Conservation (phyloP, 192 early-diverging fungal species). For the Rhizophagus sp. region DNA sequence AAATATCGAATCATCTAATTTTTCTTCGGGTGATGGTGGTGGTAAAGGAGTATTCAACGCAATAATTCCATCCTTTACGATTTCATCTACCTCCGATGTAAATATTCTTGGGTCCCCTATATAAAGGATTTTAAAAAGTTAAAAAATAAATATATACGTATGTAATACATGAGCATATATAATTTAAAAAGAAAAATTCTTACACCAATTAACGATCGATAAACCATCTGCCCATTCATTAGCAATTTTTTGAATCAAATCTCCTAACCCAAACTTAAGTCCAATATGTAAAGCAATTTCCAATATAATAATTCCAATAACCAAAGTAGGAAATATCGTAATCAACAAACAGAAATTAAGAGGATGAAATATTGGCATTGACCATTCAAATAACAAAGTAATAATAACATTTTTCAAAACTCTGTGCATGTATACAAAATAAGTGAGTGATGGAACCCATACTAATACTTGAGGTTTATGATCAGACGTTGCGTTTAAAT, state of each 20-base stretch:
- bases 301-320: slow-evolving; percentile 30
- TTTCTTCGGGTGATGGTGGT: not conserved
- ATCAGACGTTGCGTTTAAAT: not conserved
- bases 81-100: not conserved
- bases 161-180: not conserved
- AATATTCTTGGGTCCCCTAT: slow-evolving; percentile 20
- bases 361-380: slow-evolving; percentile 35
- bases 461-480: not conserved
- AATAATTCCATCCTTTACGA: slow-evolving; percentile 1
- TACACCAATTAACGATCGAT: slow-evolving; percentile 46
- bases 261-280: slow-evolving; percentile 28
- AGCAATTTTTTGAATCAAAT: slow-evolving; percentile 18
- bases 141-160: too few relatives aligned
- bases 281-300: slow-evolving; percentile 40
- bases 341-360: slow-evolving; percentile 36
- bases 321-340: slow-evolving; percentile 34
- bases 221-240: slow-evolving; percentile 39
- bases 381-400: slow-evolving; percentile 42
- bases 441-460: not conserved
- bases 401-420: slow-evolving; percentile 29
- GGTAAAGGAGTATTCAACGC: not conserved
- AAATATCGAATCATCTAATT: not conserved
- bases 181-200: not conserved
- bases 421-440: not conserved
- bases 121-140: not conserved